Percentiles rank a stretch among this genome's conserved stretches.
phyloP scores from a whole-genome alignment of 2,329 filamentous ascomycete genomes.

The Fusarium mexicanum region DNA sequence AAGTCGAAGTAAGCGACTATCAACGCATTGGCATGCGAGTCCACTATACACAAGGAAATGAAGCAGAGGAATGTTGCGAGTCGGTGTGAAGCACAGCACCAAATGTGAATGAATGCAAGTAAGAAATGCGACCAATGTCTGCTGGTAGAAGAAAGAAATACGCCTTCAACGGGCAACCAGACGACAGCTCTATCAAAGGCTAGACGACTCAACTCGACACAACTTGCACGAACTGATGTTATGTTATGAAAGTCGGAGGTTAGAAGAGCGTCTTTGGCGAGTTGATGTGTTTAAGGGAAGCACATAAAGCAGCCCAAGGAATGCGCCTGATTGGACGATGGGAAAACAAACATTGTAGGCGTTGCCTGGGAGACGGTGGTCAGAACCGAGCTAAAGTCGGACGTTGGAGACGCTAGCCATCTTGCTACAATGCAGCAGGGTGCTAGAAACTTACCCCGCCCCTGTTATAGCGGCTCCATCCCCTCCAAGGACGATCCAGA shows the following conservation, averaged over 20 bases:
- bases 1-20: conserved; percentile 42
- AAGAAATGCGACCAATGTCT: conserved; percentile 39
- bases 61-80: conserved; percentile 46
- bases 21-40: conserved; percentile 48
- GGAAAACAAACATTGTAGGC: conserved; percentile 46
- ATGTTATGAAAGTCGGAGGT: conserved; percentile 39
- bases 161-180: conserved; percentile 31
- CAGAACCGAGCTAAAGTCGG: conserved; percentile 30
- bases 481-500: conserved; percentile 34
- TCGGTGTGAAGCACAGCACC: conserved; percentile 19
- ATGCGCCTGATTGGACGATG: conserved; percentile 43
- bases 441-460: conserved; percentile 39
- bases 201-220: conserved; percentile 29
- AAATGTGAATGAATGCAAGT: conserved; percentile 38
- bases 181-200: conserved; percentile 40
- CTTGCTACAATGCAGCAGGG: conserved; percentile 42
- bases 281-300: conserved; percentile 49
- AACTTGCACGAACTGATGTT: conserved; percentile 40
- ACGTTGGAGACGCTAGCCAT: conserved; percentile 41
- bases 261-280: conserved; percentile 38
- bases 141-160: conserved; percentile 40
- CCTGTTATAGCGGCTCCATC: conserved; percentile 31
- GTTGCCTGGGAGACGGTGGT: conserved; percentile 43
- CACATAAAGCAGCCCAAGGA: conserved; percentile 26
- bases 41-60: conserved; percentile 36